Conservation (phyloP, 2,329 filamentous ascomycete genomes). For the Aquanectria penicillioides region DNA sequence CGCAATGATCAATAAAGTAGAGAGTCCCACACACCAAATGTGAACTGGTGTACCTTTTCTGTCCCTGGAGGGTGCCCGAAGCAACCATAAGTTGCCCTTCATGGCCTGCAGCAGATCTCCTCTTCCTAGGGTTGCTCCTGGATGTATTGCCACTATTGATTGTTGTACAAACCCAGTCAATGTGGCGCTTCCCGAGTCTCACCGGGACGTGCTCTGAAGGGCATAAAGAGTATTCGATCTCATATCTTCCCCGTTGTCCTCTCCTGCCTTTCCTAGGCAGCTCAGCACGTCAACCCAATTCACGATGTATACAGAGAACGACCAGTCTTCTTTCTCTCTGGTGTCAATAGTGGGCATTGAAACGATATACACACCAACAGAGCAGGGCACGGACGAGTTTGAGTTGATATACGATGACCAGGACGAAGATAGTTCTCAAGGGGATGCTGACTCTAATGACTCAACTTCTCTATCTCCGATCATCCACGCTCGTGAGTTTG, state of each 20-base stretch:
- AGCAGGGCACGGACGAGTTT: constrained; percentile 44
- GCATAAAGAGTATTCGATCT: constrained; percentile 30
- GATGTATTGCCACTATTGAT: constrained; percentile 15
- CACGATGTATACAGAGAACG: constrained; percentile 38
- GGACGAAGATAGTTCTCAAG: constrained; percentile 32
- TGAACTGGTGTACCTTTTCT: constrained; percentile 8
- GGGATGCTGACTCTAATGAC: constrained; percentile 40
- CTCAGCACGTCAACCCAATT: background rate
- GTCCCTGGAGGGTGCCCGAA: constrained; percentile 23
- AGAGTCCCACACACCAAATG: constrained; percentile 19
- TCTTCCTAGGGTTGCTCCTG: too few relatives aligned
- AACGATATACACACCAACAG: constrained; percentile 37
- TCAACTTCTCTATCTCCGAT: constrained; percentile 48
- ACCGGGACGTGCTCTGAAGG: constrained; percentile 12
- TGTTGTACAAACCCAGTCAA: constrained; percentile 32
- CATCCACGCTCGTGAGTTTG: constrained; percentile 47
- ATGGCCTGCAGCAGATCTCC: too few relatives aligned
- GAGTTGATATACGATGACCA: constrained; percentile 41
- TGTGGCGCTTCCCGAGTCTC: constrained; percentile 25
- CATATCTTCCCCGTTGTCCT: constrained; percentile 9
- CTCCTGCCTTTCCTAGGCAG: background rate
- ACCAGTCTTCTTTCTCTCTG: constrained; percentile 43
- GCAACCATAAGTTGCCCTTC: too few relatives aligned
- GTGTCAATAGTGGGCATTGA: constrained; percentile 42
- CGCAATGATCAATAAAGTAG: constrained; percentile 23